Conservation (phyloP, 106 monocot species). For the Platanthera zijinensis region DNA sequence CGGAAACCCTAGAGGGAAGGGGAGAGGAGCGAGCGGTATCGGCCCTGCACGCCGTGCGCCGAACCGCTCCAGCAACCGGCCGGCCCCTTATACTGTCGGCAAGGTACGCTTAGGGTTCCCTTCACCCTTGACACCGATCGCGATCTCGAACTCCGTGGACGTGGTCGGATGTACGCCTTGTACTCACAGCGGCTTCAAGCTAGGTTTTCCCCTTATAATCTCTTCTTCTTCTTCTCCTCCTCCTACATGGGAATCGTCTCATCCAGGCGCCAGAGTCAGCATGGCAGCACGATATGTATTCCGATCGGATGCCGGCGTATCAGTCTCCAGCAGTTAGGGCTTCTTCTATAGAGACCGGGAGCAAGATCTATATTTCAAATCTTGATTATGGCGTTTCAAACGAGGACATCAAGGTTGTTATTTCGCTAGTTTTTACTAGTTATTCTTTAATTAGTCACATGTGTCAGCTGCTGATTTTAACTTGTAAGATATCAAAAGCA, state of each 20-base stretch:
- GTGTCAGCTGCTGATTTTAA: not conserved
- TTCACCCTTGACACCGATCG: not conserved
- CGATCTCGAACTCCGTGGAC: constrained; percentile 10
- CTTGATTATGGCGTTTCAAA: constrained; percentile 67
- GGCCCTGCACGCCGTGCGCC: constrained; percentile 14
- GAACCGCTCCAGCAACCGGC: constrained; percentile 8
- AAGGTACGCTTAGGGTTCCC: constrained; percentile 23
- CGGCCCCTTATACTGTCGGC: constrained; percentile 9
- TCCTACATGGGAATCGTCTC: constrained; percentile 8
- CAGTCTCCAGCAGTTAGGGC: constrained; percentile 14
- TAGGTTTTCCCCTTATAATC: constrained; percentile 16
- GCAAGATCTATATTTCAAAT: constrained; percentile 82
- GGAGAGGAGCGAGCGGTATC: constrained; percentile 10
- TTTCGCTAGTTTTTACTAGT: not conserved
- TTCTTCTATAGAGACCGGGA: constrained; percentile 65
- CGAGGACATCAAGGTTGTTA: constrained; percentile 64
- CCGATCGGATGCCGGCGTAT: constrained; percentile 24
- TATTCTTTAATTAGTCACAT: not conserved
- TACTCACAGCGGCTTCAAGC: constrained; percentile 4
- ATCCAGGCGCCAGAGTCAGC: constrained; percentile 27
- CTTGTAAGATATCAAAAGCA: not conserved
- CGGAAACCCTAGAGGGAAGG: constrained; percentile 1
- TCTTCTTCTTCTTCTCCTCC: constrained; percentile 13
- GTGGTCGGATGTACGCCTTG: constrained; percentile 3
- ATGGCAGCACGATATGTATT: constrained; percentile 28